Evolutionary conservation across 116 monocot genomes (phyloP).

Genomic region (Phalaenopsis hybrid): DNA sequence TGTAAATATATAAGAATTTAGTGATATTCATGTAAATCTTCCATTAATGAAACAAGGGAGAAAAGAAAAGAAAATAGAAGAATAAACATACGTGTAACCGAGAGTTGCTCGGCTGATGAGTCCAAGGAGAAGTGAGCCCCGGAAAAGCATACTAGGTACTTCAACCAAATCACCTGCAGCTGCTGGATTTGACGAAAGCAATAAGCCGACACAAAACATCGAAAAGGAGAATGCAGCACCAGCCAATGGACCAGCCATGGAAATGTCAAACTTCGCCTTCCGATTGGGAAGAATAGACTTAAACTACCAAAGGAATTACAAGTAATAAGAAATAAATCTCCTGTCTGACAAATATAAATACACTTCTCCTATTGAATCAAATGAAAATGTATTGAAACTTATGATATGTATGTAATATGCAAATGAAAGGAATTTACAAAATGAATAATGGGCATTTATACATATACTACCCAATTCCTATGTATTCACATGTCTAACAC

Average conservation of each 20-base stretch:
- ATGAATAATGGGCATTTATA: not conserved
- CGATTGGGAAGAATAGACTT: constrained; percentile 95
- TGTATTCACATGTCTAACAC: too few relatives aligned
- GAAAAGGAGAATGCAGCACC: constrained; percentile 92
- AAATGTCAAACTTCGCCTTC: constrained; percentile 71
- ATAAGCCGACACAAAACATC: constrained; percentile 81
- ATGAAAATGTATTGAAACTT: not conserved
- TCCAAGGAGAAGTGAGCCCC: constrained; percentile 94
- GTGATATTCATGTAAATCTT: too few relatives aligned
- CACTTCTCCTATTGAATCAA: not conserved
- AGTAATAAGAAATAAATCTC: constrained; percentile 14
- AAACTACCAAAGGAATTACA: constrained; percentile 50
- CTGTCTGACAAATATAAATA: not conserved
- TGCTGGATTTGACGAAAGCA: constrained; percentile 71
- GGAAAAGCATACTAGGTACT: constrained; percentile 87
- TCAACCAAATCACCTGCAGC: constrained; percentile 67
- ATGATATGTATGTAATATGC: too few relatives aligned
- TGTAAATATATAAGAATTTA: too few relatives aligned
- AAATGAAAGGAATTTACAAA: not conserved
- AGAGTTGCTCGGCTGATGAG: constrained; percentile 83
- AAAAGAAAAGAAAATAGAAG: not conserved
- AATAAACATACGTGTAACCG: constrained; percentile 72
- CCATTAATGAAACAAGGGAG: not conserved
- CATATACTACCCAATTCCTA: too few relatives aligned
- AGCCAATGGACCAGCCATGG: constrained; percentile 86